A percentile compares a stretch with the other conserved stretches of the same genome.
Evolutionary conservation across 352 stramenopile species (phyloP).

Genomic region (Globisporangium lucens): DNA sequence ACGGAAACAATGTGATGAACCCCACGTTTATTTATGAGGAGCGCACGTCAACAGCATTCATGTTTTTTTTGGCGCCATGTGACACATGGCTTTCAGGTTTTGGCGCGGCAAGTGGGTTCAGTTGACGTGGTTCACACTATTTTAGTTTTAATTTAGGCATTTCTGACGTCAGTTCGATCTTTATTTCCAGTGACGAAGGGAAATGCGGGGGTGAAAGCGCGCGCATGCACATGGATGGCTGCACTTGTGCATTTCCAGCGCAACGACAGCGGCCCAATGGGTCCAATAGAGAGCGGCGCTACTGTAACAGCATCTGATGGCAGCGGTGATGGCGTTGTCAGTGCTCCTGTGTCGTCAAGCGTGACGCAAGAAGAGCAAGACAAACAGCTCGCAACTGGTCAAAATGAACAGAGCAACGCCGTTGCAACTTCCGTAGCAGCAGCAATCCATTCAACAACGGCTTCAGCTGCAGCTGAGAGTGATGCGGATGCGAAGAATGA

Average conservation of each 20-base stretch:
- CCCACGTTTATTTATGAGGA: background rate
- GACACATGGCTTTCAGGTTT: background rate
- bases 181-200: background rate
- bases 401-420: background rate
- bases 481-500: constrained; percentile 4
- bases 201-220: background rate
- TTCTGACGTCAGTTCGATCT: background rate
- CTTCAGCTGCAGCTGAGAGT: background rate
- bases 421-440: background rate
- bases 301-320: background rate
- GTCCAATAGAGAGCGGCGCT: background rate
- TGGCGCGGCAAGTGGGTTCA: constrained; percentile 5
- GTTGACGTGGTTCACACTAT: background rate
- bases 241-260: constrained; percentile 13
- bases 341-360: no score
- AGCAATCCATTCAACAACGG: background rate
- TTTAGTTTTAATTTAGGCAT: background rate
- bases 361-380: background rate
- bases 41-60: background rate
- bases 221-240: background rate
- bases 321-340: background rate
- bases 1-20: background rate
- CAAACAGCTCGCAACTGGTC: background rate
- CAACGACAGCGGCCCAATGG: background rate
- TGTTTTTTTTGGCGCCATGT: constrained; percentile 8